These are phyloP conservation scores for Megacollybia marginata DNA, from an alignment of 768 basidiomycete species.

Conservation along the genomic window DNA sequence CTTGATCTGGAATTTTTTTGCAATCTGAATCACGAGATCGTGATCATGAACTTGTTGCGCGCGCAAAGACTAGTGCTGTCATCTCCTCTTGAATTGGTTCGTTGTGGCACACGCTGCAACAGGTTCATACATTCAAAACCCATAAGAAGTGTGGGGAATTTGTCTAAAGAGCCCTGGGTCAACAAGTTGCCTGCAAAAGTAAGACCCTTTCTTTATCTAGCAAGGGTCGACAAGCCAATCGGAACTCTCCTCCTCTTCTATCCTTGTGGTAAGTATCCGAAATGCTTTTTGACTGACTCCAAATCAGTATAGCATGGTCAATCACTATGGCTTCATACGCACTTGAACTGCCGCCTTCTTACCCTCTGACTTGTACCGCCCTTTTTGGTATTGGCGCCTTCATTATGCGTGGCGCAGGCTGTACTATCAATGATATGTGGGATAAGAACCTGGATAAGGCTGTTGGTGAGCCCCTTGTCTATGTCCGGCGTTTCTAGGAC, in stretches of 20 bases:
- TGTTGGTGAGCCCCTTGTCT: conserved; percentile 54
- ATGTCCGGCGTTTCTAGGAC: background rate
- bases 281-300: no score
- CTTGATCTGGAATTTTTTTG: background rate
- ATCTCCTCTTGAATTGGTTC: no score
- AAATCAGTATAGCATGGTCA: conserved; percentile 71
- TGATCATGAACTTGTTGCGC: no score
- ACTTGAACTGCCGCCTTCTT: conserved; percentile 53
- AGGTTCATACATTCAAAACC: no score
- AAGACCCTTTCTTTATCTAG: conserved; percentile 79
- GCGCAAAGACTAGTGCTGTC: no score
- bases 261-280: conserved; percentile 72
- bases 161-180: conserved; percentile 42
- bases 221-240: conserved; percentile 93
- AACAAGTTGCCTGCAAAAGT: conserved; percentile 51
- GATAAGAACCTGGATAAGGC: conserved; percentile 86
- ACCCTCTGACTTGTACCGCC: conserved; percentile 66
- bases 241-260: conserved; percentile 88
- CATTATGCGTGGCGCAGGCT: conserved; percentile 96
- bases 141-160: background rate
- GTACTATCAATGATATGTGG: conserved; percentile 99
- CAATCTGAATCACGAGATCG: background rate
- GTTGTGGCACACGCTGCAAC: no score
- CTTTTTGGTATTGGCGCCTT: conserved; percentile 88
- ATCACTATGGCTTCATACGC: conserved; percentile 95